Evolutionary conservation across 352 stramenopile species (phyloP).

Genomic region (Pythium graminicola): DNA sequence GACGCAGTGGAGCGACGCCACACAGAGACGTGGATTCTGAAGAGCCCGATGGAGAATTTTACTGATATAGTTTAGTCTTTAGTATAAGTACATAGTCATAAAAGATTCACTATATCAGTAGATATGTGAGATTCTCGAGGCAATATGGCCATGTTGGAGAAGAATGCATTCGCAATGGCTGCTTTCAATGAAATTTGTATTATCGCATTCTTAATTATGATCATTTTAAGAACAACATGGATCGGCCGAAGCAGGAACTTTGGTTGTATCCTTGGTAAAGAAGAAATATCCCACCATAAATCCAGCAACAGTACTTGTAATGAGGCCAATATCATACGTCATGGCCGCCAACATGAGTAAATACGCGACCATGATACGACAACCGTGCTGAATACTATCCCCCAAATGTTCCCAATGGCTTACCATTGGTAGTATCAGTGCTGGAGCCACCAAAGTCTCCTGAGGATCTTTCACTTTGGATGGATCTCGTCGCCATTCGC

Average conservation of each 20-base stretch:
- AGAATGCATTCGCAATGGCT: too few species aligned
- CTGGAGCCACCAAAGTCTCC: neutral
- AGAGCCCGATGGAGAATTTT: too few species aligned
- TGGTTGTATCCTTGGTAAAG: slow-evolving; percentile 63
- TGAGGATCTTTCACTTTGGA: too few species aligned
- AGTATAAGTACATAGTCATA: too few species aligned
- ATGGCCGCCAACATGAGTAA: slow-evolving; percentile 76
- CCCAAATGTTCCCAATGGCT: slow-evolving; percentile 47
- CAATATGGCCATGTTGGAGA: too few species aligned
- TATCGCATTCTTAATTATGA: too few species aligned
- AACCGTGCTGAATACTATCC: slow-evolving; percentile 54
- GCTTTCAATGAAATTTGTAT: too few species aligned
- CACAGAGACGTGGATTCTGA: too few species aligned
- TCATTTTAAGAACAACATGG: slow-evolving; percentile 56
- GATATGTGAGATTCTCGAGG: too few species aligned
- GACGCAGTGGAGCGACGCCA: too few species aligned
- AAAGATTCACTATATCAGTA: too few species aligned
- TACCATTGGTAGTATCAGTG: slow-evolving; percentile 25
- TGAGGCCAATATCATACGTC: slow-evolving; percentile 68
- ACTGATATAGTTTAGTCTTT: too few species aligned
- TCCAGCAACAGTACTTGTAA: slow-evolving; percentile 53
- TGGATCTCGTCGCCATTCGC: slow-evolving; percentile 9
- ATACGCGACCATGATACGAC: slow-evolving; percentile 66
- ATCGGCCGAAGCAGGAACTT: slow-evolving; percentile 59
- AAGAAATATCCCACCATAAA: slow-evolving; percentile 61